Base-by-base conservation (phyloP, 1,139 yeast genomes). In the Geotrichum australiense region DNA sequence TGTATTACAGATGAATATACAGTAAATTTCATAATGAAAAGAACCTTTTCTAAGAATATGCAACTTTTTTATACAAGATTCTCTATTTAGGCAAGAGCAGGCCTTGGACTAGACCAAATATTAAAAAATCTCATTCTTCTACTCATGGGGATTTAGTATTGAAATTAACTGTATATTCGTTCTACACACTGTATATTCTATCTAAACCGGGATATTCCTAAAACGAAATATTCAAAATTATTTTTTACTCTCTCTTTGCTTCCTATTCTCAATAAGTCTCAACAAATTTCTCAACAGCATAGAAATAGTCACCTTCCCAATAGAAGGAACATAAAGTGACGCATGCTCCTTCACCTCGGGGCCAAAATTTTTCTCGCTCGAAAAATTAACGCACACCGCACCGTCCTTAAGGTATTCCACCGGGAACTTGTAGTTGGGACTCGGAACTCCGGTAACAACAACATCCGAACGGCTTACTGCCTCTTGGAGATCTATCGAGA, bases 241-340 rank as follows among this genome's bases (percentile, higher is more conserved):
- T 16, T 38, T 25, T 18, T 18, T 25, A 20, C 25, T 29, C 19
- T 38, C 26, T 7, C 44, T 31, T 34, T 42, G 46, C 35, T 59
- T 57, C 51, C 71, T 73, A 63, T 86, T 87, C 38, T 80, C 79
- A 52, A 83, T 76, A 50, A 91, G 69, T 51, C 98, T 74, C 44
- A 91, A 64, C 62, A 91, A 69, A 59, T 91, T 91, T 61, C 98
- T 76, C 59, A 91, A 68, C 39, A 91, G 68, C 96, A 91, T 91
- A 42, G 95, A 75, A 49, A 91, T 89, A 27, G 98, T 91, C 20
- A 91, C 97, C 63, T 91, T 91, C 12, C 98, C 98, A 28, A 89
- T 86, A 53, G 87, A 80, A 18, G 98, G 98, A 23, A 91, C 96
- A 57, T 89, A 91, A 38, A 91, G 68, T 1, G 94, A 82, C 4